Percentiles rank a stretch among this genome's conserved stretches.
phyloP scores from a whole-genome alignment of 2,329 filamentous ascomycete genomes.

The Coniochaeta hoffmannii region DNA sequence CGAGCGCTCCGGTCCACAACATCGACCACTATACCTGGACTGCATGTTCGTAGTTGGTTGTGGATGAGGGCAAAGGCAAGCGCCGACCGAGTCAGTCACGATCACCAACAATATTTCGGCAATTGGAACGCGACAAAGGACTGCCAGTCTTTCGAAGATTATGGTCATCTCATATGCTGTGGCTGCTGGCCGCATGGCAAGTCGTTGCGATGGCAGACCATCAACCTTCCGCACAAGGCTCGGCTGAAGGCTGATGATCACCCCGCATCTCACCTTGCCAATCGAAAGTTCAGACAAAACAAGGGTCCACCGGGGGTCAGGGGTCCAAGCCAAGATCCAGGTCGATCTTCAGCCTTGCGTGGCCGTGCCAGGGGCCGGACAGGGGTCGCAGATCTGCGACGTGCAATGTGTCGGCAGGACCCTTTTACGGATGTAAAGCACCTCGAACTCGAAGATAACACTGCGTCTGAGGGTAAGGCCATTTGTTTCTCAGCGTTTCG shows the following conservation, averaged over 20 bases:
- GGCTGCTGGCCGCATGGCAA: neutral
- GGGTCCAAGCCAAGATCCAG: neutral
- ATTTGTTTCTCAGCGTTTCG: slow-evolving; percentile 7
- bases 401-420: slow-evolving; percentile 19
- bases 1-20: neutral
- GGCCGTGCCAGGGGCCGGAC: slow-evolving; percentile 4
- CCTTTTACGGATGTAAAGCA: neutral
- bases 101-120: neutral
- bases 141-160: neutral
- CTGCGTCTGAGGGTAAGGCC: slow-evolving; percentile 4
- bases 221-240: neutral
- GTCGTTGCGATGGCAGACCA: neutral
- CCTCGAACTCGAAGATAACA: neutral
- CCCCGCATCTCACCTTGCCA: neutral
- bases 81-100: no score
- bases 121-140: neutral
- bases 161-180: neutral
- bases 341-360: slow-evolving; percentile 6
- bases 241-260: neutral
- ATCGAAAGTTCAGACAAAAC: neutral
- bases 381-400: slow-evolving; percentile 17
- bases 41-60: no score
- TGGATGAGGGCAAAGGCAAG: no score
- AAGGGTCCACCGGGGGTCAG: slow-evolving; percentile 1
- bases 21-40: neutral